Evolutionary conservation across 805 yeast genomes (phyloP).

Genomic region (Brettanomyces bruxellensis): DNA sequence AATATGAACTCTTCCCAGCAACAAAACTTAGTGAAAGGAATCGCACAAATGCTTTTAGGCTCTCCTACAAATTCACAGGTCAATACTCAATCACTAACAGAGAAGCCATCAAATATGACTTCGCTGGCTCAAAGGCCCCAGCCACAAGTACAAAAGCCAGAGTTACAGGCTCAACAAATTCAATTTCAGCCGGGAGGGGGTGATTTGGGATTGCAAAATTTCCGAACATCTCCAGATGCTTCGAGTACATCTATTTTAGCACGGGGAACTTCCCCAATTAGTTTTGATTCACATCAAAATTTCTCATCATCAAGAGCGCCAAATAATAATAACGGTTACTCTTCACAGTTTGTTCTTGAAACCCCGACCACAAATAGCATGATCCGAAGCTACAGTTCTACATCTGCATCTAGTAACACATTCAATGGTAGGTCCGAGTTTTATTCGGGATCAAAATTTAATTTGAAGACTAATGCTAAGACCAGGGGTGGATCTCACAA

Average conservation of each 20-base stretch:
- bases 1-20: slow-evolving; percentile 17
- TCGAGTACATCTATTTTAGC: neutral
- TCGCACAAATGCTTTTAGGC: slow-evolving; percentile 6
- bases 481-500: neutral
- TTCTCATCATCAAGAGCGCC: too few species aligned
- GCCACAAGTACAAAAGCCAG: neutral
- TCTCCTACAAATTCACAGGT: neutral
- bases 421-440: neutral
- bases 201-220: neutral
- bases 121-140: too few species aligned
- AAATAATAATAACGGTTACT: too few species aligned
- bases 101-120: too few species aligned
- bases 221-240: neutral
- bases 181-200: neutral
- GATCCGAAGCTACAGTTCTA: neutral
- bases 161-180: slow-evolving; percentile 1
- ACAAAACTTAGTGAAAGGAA: slow-evolving; percentile 14
- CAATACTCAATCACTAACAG: neutral
- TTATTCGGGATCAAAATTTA: neutral
- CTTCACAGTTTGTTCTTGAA: slow-evolving; percentile 3
- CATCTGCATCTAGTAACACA: neutral
- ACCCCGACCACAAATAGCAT: slow-evolving; percentile 1
- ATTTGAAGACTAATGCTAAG: neutral
- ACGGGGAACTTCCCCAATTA: too few species aligned
- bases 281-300: too few species aligned